Evolutionary conservation across 441 rosid genomes (phyloP).

Genomic region (Iberis amara): DNA sequence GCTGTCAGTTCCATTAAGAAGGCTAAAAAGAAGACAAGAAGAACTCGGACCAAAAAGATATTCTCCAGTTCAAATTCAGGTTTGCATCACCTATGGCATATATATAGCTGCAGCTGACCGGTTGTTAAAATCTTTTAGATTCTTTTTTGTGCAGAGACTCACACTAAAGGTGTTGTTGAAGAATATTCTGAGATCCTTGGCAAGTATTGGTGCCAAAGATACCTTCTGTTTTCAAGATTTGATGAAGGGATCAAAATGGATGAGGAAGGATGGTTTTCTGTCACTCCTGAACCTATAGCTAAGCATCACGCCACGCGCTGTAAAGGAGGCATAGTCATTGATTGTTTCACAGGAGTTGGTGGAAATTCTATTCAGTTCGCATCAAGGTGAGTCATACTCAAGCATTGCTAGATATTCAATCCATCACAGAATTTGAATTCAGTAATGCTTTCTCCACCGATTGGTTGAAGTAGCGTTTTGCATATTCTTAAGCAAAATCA

Average conservation of each 20-base stretch:
- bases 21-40: slow-evolving; percentile 51
- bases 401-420: neutral
- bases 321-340: slow-evolving; percentile 49
- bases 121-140: slow-evolving; percentile 6
- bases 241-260: slow-evolving; percentile 86
- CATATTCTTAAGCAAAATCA: neutral
- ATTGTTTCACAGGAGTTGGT: slow-evolving; percentile 89
- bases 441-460: neutral
- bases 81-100: slow-evolving; percentile 19
- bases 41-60: slow-evolving; percentile 36
- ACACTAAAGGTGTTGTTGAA: slow-evolving; percentile 33
- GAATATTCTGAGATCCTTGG: slow-evolving; percentile 26
- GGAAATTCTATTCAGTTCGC: slow-evolving; percentile 96
- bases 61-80: slow-evolving; percentile 40
- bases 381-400: slow-evolving; percentile 34
- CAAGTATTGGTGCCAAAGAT: slow-evolving; percentile 87
- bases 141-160: slow-evolving; percentile 45
- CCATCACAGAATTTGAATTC: neutral
- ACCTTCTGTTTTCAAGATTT: slow-evolving; percentile 68
- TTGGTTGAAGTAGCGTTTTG: neutral
- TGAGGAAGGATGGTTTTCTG: slow-evolving; percentile 98
- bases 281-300: slow-evolving; percentile 83
- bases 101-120: neutral
- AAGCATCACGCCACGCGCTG: slow-evolving; percentile 77
- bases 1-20: slow-evolving; percentile 30